These are phyloP conservation scores for Jaltomata sinuosa DNA, from an alignment of 257 asterid genomes.

Conservation along the genomic window DNA sequence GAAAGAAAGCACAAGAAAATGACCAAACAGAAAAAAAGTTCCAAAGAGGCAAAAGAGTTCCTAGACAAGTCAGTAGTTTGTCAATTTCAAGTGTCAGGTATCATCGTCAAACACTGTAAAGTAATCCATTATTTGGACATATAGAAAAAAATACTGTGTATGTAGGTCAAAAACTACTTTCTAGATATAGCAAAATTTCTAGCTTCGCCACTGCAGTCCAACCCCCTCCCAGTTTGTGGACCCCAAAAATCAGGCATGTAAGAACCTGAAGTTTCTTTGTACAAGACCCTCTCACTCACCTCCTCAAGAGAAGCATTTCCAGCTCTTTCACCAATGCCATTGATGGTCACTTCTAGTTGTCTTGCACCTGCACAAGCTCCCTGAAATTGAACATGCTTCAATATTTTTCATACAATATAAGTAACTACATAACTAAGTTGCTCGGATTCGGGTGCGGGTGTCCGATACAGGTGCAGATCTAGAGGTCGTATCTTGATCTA, in stretches of 20 bases:
- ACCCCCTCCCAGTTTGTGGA: not conserved
- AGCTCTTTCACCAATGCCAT: conserved; percentile 98
- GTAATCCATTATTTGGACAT: not conserved
- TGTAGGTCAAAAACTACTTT: too few relatives aligned
- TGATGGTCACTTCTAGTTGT: conserved; percentile 90
- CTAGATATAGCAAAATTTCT: too few relatives aligned
- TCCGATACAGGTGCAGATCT: too few relatives aligned
- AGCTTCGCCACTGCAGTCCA: too few relatives aligned
- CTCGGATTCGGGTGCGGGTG: too few relatives aligned
- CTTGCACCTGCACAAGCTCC: conserved; percentile 96
- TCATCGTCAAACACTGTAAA: not conserved
- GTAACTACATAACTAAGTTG: not conserved
- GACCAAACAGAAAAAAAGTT: not conserved
- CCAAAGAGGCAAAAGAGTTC: not conserved
- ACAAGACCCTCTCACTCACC: conserved; percentile 28
- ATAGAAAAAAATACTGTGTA: too few relatives aligned
- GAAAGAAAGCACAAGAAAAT: not conserved
- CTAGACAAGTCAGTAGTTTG: not conserved
- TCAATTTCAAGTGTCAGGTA: not conserved
- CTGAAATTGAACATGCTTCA: conserved; percentile 28
- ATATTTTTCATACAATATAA: not conserved
- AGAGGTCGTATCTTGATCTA: too few relatives aligned
- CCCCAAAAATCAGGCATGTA: not conserved
- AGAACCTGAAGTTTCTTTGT: not conserved
- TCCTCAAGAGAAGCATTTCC: conserved; percentile 98